Evolutionary conservation across 352 stramenopile species (phyloP).

Genomic region (Pythium grandisporangium): DNA sequence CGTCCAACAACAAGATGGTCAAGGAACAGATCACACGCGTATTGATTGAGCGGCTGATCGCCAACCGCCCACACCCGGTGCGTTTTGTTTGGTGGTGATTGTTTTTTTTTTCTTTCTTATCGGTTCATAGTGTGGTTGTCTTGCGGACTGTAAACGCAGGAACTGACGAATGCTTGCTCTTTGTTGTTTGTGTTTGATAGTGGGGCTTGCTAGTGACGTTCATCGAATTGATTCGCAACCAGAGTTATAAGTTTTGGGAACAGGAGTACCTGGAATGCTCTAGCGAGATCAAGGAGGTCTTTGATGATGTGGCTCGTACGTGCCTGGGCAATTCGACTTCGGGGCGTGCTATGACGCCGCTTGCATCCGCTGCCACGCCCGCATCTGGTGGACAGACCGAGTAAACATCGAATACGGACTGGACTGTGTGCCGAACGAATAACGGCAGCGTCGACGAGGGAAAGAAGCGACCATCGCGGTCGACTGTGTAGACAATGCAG

Average conservation of each 20-base stretch:
- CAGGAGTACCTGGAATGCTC: slow-evolving; percentile 98
- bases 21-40: slow-evolving; percentile 98
- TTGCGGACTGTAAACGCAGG: too few relatives aligned
- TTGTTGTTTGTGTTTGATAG: slow-evolving; percentile 12
- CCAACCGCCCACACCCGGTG: slow-evolving; percentile 95
- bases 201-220: slow-evolving; percentile 98
- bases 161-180: slow-evolving; percentile 9
- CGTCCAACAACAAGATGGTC: slow-evolving; percentile 93
- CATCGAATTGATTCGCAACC: slow-evolving; percentile 99
- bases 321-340: slow-evolving; percentile 75
- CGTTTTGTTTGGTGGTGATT: slow-evolving; percentile 8
- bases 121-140: too few relatives aligned
- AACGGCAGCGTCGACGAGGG: too few relatives aligned
- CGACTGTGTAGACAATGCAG: too few relatives aligned
- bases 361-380: slow-evolving; percentile 3
- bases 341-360: slow-evolving; percentile 13
- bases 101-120: too few relatives aligned
- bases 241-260: slow-evolving; percentile 98
- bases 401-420: too few relatives aligned
- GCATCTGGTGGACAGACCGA: too few relatives aligned
- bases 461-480: too few relatives aligned
- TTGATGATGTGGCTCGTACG: slow-evolving; percentile 95
- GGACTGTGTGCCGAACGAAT: too few relatives aligned
- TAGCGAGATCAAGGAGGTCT: slow-evolving; percentile 98
- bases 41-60: slow-evolving; percentile 98